phyloP scores from a whole-genome alignment of 2,329 filamentous ascomycete species.

The Cadophora gregata region DNA sequence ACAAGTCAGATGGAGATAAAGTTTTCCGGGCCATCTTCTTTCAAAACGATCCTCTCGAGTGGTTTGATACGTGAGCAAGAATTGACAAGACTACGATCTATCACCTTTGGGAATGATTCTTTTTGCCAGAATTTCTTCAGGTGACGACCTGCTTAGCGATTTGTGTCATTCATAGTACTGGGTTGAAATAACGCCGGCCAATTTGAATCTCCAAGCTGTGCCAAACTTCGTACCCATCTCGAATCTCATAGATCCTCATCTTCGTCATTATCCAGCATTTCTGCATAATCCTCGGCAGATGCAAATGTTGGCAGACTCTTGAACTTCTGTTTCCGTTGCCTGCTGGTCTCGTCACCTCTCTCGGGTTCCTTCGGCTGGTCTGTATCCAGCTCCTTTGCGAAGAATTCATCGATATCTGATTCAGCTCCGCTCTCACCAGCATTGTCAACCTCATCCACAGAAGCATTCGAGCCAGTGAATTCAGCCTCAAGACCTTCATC shows the following conservation, averaged over 20 bases:
- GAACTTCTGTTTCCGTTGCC: slow-evolving; percentile 79
- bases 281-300: slow-evolving; percentile 90
- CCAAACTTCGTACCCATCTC: background rate
- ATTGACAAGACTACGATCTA: background rate
- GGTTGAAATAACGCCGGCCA: background rate
- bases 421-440: slow-evolving; percentile 54
- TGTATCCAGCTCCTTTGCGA: slow-evolving; percentile 44
- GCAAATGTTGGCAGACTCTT: slow-evolving; percentile 93
- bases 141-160: background rate
- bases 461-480: slow-evolving; percentile 38
- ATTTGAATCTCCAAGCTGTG: background rate
- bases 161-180: background rate
- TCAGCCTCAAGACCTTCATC: slow-evolving; percentile 49
- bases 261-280: slow-evolving; percentile 76
- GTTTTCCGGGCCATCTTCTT: slow-evolving; percentile 54
- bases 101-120: background rate
- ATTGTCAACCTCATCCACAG: slow-evolving; percentile 31
- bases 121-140: background rate
- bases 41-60: slow-evolving; percentile 55
- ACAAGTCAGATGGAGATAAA: slow-evolving; percentile 51
- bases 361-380: slow-evolving; percentile 38
- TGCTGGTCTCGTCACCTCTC: slow-evolving; percentile 51
- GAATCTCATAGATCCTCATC: slow-evolving; percentile 48
- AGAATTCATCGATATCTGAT: slow-evolving; percentile 54
- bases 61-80: slow-evolving; percentile 55